Base-by-base conservation (phyloP, 306 rosid species). In the Trifolium subterraneum region DNA sequence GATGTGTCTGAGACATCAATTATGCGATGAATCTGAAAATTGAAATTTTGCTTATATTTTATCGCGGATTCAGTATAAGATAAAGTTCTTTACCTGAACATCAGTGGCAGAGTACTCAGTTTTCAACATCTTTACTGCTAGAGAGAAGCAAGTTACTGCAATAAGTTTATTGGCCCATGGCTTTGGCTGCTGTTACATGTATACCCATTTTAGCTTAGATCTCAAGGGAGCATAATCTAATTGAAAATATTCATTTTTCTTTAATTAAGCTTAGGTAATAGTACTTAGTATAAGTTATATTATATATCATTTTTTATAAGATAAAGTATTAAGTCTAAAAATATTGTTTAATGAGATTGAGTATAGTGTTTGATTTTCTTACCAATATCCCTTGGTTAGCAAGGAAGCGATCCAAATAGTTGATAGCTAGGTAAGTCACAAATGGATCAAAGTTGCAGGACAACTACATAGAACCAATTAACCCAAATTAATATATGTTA, bases 321-420 rank as follows among this genome's bases (percentile, higher is more conserved):
- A 25, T 59, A 15, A 27, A 59, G 15, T 55, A 22, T 0, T 59
- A 6, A 59, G 10, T 59, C 10, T 2, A 36, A 16, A 10, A 16
- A 63, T 63, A 8, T 64, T 38, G 42, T 16, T 35, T 19, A 18
- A 64, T 38, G 0, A 23, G 9, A 50, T 51, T 16, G 4, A 60
- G n/a, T 3, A 63, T 31, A 8, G 35, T 65, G 7, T 52, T 31
- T 65, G 52, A 35, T 71, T 27, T 27, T 29, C 19, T 75, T 93
- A 93, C 98, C 89, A 81, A 85, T 45, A 82, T 68, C 35, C 77
- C 85, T 80, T 88, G 94, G 77, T 62, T 66, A 71, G 96, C 92
- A 45, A 93, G 77, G 85, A 89, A 89, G 19, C 97, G 97, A 83
- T 93, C 98, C 36, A 91, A 87, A 44, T 93, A 93, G 82, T 89